Percentiles rank a stretch among this genome's conserved stretches.
Conservation (phyloP, 768 basidiomycete genomes). For the Ramaria sp. region DNA sequence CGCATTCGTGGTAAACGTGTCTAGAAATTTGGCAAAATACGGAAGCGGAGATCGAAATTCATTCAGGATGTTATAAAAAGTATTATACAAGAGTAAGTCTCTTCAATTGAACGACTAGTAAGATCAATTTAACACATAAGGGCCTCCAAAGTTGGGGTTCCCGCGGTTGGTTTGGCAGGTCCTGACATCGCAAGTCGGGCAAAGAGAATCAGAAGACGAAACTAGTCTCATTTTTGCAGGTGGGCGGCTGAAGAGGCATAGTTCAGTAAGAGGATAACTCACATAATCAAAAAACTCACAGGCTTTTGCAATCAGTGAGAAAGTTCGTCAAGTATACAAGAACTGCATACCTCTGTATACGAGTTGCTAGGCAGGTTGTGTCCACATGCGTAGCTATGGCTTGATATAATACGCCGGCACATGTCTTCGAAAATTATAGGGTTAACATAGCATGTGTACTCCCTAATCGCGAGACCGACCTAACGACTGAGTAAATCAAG, state of each 20-base stretch:
- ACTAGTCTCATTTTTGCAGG: too few relatives aligned
- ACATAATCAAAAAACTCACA: background rate
- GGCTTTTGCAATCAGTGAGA: background rate
- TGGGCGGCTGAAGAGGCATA: background rate
- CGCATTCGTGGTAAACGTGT: background rate
- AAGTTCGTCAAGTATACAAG: background rate
- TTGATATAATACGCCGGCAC: constrained; percentile 1
- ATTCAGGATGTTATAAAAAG: background rate
- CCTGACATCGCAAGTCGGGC: constrained; percentile 3
- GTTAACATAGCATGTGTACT: background rate
- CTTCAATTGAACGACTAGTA: background rate
- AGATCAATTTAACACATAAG: background rate
- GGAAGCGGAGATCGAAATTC: background rate
- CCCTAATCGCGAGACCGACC: background rate
- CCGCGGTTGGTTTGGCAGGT: constrained; percentile 4
- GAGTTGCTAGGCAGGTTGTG: background rate
- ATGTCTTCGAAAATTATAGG: background rate
- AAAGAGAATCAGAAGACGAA: background rate
- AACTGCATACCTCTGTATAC: background rate
- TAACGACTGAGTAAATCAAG: background rate
- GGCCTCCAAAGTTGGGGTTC: background rate
- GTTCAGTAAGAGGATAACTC: background rate
- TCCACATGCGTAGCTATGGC: background rate
- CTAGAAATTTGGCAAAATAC: background rate
- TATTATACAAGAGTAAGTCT: background rate